These are phyloP conservation scores for Globisporangium solare DNA, from an alignment of 352 stramenopile species.

Conservation along the genomic window DNA sequence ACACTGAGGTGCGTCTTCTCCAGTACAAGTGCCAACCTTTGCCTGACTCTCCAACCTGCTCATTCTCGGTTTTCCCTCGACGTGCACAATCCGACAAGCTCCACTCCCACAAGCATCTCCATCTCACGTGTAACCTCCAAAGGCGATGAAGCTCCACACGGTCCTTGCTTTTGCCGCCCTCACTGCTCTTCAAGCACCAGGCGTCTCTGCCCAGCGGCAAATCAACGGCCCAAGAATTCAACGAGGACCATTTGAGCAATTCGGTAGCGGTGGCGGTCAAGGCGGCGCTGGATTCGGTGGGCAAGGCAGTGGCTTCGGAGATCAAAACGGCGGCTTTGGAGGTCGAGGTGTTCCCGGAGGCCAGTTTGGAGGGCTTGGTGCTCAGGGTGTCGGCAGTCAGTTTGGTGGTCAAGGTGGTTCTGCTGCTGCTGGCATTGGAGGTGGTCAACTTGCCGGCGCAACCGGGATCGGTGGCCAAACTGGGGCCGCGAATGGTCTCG, in stretches of 20 bases:
- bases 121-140: background rate
- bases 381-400: too few species aligned
- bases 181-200: background rate
- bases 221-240: background rate
- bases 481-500: background rate
- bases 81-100: slow-evolving; percentile 2
- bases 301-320: background rate
- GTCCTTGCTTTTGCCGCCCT: background rate
- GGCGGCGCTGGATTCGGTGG: background rate
- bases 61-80: slow-evolving; percentile 5
- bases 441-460: background rate
- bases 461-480: background rate
- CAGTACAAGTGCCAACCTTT: too few species aligned
- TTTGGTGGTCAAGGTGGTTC: background rate
- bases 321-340: background rate
- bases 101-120: slow-evolving; percentile 1
- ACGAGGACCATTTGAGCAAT: slow-evolving; percentile 4
- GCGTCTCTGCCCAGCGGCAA: background rate
- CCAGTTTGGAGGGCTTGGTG: background rate
- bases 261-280: background rate
- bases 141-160: slow-evolving; percentile 1
- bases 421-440: background rate
- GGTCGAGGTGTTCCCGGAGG: background rate
- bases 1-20: too few species aligned
- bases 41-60: background rate